Evolutionary conservation across 345 rosid genomes (phyloP).

Genomic region (Murraya koenigii): DNA sequence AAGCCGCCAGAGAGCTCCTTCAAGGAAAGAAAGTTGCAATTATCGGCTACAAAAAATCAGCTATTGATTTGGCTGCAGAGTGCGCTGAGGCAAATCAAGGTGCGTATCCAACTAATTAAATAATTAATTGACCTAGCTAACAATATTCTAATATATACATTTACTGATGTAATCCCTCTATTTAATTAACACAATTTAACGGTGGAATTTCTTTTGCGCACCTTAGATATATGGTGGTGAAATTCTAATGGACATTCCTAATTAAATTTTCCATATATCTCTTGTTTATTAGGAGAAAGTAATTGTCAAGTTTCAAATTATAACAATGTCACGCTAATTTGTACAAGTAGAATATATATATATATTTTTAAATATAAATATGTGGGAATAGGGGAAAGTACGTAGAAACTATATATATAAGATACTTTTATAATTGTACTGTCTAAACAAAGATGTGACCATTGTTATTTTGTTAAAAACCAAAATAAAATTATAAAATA

Average conservation of each 20-base stretch:
- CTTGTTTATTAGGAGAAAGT: background rate
- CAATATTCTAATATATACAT: background rate
- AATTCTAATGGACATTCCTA: background rate
- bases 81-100: slow-evolving; percentile 61
- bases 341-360: too few species aligned
- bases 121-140: background rate
- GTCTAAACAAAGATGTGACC: too few species aligned
- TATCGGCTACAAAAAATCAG: slow-evolving; percentile 55
- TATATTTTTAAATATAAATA: too few species aligned
- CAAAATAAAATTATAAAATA: too few species aligned
- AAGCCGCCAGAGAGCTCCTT: slow-evolving; percentile 30
- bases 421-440: too few species aligned
- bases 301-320: background rate
- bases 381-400: too few species aligned
- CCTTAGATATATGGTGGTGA: background rate
- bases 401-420: too few species aligned
- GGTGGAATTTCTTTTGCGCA: background rate
- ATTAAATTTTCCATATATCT: background rate
- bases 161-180: too few species aligned
- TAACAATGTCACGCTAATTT: background rate
- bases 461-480: too few species aligned
- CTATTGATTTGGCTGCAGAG: slow-evolving; percentile 59
- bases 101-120: slow-evolving; percentile 3
- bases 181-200: background rate
- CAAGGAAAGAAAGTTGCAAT: slow-evolving; percentile 50